These are phyloP conservation scores for Setomelanomma holmii DNA, from an alignment of 2,329 filamentous ascomycete species.

Conservation along the genomic window DNA sequence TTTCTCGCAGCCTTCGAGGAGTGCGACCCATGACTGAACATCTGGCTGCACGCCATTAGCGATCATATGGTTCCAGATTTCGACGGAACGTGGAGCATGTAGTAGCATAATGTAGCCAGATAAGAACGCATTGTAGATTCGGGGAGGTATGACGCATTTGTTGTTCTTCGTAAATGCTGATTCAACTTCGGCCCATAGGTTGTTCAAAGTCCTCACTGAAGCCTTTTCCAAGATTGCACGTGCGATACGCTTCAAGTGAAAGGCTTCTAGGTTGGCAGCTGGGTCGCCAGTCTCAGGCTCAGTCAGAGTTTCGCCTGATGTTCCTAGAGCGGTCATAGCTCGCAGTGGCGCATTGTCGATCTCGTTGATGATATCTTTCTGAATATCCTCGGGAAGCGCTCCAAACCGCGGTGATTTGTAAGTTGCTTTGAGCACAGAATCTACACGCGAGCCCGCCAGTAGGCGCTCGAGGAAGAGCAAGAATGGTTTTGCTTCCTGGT, in stretches of 20 bases:
- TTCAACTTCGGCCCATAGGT: conserved; percentile 31
- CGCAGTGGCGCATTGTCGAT: conserved; percentile 31
- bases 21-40: conserved; percentile 72
- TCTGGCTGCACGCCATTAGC: conserved; percentile 64
- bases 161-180: conserved; percentile 21
- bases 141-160: conserved; percentile 28
- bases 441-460: conserved; percentile 29
- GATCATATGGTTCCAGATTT: conserved; percentile 65
- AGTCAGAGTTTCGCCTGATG: conserved; percentile 2
- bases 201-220: conserved; percentile 23
- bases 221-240: conserved; percentile 26
- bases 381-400: conserved; percentile 22
- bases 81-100: conserved; percentile 54
- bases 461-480: conserved; percentile 31
- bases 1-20: conserved; percentile 74
- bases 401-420: conserved; percentile 13
- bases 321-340: conserved; percentile 26
- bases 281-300: conserved; percentile 9
- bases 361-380: conserved; percentile 18
- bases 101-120: conserved; percentile 55
- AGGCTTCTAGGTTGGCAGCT: conserved; percentile 27
- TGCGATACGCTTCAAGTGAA: conserved; percentile 35
- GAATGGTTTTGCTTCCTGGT: conserved; percentile 37
- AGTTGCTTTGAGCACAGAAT: conserved; percentile 17
- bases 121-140: conserved; percentile 57